Evolutionary conservation across 768 basidiomycete genomes (phyloP), one percentile per base, ranked within the genome.

Genomic region (Cystobasidium onofrii): DNA sequence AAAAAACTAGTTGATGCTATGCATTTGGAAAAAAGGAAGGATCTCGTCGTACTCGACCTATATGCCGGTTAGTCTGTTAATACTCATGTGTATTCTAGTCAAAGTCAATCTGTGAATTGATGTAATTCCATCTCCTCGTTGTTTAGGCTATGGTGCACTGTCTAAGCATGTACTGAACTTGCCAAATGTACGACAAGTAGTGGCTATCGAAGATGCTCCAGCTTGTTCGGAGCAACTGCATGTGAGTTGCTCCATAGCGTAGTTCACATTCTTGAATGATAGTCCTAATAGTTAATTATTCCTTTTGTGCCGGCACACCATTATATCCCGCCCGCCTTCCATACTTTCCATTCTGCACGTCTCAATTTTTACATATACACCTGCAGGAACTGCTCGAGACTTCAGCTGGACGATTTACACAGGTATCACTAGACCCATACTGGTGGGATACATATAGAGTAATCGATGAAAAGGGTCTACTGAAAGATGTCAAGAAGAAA

Each of bases 361-460:
- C n/a, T n/a, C n/a, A n/a, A n/a, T n/a, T n/a, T n/a, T n/a, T n/a
- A n/a, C n/a, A n/a, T n/a, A n/a, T n/a, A n/a, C n/a, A n/a, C n/a
- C n/a, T n/a, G 15, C 54, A 71, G 69, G 25, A 60, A n/a, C 4
- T 71, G 6, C 13, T 71, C 29, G 55, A 55, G 25, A 60, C 25
- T 13, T 54, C 27, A 34, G 52, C 69, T 27, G 69, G 69, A 15
- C 6, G 69, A 18, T 39, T 71, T 17, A 36, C 17, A 7, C 55
- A 71, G 13, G 29, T 71, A 12, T 54, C 69, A 31, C 54, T 71
- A 13, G 69, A 71, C 29, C 69, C 69, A 54, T 71, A 60, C 27
- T 71, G 69, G 69, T 71, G 69, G 69, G 69, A 71, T 55, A 33
- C 69, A 25, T 71, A 57, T 25, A 29, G 69, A 33, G 54, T 71